Conservation (phyloP, 2,329 filamentous ascomycete species). For the Colletotrichum eleusines region DNA sequence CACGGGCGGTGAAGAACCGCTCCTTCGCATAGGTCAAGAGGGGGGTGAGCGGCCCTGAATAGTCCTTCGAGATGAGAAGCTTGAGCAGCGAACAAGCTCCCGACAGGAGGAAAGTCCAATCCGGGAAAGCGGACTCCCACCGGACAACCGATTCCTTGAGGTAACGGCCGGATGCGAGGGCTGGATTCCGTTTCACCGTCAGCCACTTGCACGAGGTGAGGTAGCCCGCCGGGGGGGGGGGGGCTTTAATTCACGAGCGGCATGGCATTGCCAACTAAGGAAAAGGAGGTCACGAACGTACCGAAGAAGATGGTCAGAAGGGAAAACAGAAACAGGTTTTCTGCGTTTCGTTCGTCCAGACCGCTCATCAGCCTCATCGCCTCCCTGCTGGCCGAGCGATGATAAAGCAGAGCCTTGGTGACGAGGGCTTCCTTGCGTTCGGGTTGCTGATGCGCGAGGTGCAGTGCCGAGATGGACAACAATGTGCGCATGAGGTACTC, state of each 20-base stretch:
- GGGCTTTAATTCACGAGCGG: background rate
- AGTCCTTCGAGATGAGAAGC: slow-evolving; percentile 39
- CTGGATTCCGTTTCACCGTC: background rate
- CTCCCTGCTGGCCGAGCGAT: slow-evolving; percentile 35
- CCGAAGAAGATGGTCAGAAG: slow-evolving; percentile 51
- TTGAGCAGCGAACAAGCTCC: slow-evolving; percentile 47
- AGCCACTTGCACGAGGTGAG: background rate
- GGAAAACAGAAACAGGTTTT: slow-evolving; percentile 47
- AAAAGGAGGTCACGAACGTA: slow-evolving; percentile 23
- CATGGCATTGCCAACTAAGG: background rate
- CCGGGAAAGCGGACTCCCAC: slow-evolving; percentile 46
- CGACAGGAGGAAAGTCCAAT: slow-evolving; percentile 49
- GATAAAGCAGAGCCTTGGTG: slow-evolving; percentile 35
- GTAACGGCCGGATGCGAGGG: slow-evolving; percentile 47
- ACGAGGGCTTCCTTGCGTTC: slow-evolving; percentile 54
- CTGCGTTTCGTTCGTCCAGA: slow-evolving; percentile 43
- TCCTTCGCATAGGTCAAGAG: slow-evolving; percentile 44
- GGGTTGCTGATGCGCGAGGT: slow-evolving; percentile 58
- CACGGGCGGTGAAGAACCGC: slow-evolving; percentile 42
- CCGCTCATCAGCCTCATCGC: slow-evolving; percentile 42
- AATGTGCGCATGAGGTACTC: slow-evolving; percentile 63
- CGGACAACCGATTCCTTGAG: slow-evolving; percentile 48
- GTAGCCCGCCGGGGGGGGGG: background rate
- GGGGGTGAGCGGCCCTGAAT: slow-evolving; percentile 39
- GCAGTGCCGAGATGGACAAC: slow-evolving; percentile 62